Evolutionary conservation across 495 filamentous ascomycete species (phyloP).

Genomic region (Neurospora intermedia): DNA sequence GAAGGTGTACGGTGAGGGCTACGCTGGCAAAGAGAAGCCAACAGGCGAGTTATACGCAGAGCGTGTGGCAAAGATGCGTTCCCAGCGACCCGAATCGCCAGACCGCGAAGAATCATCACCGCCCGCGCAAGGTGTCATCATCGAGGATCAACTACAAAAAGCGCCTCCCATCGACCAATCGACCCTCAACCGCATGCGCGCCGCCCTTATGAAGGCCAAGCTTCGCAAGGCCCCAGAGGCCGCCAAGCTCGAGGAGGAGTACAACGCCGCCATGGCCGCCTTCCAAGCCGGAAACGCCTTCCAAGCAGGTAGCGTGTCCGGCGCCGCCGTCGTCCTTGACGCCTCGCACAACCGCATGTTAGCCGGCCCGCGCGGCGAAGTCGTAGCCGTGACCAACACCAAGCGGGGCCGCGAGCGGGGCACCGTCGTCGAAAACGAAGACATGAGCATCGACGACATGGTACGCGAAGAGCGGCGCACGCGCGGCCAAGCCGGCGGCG

Average conservation of each 20-base stretch:
- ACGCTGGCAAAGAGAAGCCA: constrained; percentile 79
- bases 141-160: constrained; percentile 33
- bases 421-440: constrained; percentile 76
- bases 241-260: constrained; percentile 71
- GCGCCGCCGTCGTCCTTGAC: constrained; percentile 64
- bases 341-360: constrained; percentile 86
- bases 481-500: constrained; percentile 65
- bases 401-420: constrained; percentile 74
- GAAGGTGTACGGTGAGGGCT: constrained; percentile 73
- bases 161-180: constrained; percentile 56
- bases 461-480: constrained; percentile 82
- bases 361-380: constrained; percentile 63
- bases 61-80: constrained; percentile 28
- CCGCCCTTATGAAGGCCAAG: constrained; percentile 90
- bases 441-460: constrained; percentile 96
- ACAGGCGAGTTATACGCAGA: constrained; percentile 79
- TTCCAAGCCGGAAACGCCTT: constrained; percentile 35
- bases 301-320: background rate
- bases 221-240: constrained; percentile 62
- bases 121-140: constrained; percentile 32
- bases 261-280: constrained; percentile 61
- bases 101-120: constrained; percentile 4
- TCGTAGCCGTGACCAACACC: constrained; percentile 54
- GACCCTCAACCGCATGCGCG: constrained; percentile 77
- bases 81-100: background rate